Conservation (phyloP, 139 green algal genomes). For the Picochlorum sp. region DNA sequence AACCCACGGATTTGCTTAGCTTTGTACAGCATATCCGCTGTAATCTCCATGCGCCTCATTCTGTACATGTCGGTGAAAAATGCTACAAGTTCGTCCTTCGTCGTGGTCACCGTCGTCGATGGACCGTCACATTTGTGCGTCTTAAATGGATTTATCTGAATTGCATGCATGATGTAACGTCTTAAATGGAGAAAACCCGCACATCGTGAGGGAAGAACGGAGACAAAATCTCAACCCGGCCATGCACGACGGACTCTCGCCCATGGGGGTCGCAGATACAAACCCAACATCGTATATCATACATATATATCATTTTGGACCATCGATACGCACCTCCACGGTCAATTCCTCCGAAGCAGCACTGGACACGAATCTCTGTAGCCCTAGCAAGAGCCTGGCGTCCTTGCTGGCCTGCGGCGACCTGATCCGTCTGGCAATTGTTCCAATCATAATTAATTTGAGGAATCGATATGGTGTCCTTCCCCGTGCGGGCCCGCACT, state of each 20-base stretch:
- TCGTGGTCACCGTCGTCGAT: conserved; percentile 64
- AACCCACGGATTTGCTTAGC: conserved; percentile 94
- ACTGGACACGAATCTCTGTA: background rate
- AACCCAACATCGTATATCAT: no score
- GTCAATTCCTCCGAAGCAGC: conserved; percentile 16
- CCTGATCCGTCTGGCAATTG: no score
- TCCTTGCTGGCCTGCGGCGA: no score
- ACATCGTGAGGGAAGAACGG: background rate
- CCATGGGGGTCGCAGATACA: no score
- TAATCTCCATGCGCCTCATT: conserved; percentile 92
- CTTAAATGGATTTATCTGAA: conserved; percentile 65
- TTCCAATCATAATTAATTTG: no score
- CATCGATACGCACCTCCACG: conserved; percentile 17
- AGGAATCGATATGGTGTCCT: no score
- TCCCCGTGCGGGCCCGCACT: no score
- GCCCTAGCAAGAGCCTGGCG: background rate
- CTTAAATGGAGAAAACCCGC: background rate
- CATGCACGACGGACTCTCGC: background rate
- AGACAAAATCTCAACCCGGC: background rate
- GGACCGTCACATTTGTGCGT: conserved; percentile 75
- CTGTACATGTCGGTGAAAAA: conserved; percentile 77
- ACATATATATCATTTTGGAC: background rate
- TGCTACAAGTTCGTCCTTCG: conserved; percentile 61
- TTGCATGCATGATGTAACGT: background rate
- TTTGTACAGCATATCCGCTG: conserved; percentile 90